Percentiles rank a stretch among this genome's conserved stretches.
phyloP scores from a whole-genome alignment of 2,329 filamentous ascomycete genomes.

The Lanzia echinophila region DNA sequence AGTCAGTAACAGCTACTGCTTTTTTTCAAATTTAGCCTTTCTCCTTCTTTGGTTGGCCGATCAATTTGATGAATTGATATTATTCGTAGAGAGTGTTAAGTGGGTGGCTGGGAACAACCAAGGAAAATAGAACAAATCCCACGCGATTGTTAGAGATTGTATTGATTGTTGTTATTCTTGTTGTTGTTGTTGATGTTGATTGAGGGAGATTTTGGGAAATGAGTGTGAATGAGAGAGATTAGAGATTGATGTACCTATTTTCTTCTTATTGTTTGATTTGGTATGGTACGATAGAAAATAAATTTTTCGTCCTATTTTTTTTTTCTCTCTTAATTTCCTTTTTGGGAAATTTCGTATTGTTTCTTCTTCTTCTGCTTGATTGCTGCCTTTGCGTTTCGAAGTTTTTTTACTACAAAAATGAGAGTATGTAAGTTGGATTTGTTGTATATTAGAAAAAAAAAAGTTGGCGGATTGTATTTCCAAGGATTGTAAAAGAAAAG shows the following conservation, averaged over 20 bases:
- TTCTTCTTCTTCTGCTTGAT: background rate
- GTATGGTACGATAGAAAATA: background rate
- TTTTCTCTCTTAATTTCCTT: background rate
- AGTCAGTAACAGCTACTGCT: background rate
- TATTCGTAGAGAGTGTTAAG: slow-evolving; percentile 2
- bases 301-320: background rate
- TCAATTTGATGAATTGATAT: slow-evolving; percentile 5
- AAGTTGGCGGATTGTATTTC: background rate
- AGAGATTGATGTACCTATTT: background rate
- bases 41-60: background rate
- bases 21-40: background rate
- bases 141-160: background rate
- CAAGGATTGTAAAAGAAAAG: background rate
- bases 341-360: no score
- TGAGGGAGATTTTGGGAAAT: background rate
- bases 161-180: background rate
- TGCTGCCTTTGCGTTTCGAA: background rate
- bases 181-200: background rate
- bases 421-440: slow-evolving; percentile 9
- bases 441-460: background rate
- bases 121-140: background rate
- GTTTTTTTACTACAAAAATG: background rate
- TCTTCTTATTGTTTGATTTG: background rate
- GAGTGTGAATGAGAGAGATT: background rate
- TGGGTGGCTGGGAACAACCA: slow-evolving; percentile 9